Evolutionary conservation across 306 rosid species (phyloP), one percentile per base, ranked within the genome.

Genomic region (Quercus glauca): DNA sequence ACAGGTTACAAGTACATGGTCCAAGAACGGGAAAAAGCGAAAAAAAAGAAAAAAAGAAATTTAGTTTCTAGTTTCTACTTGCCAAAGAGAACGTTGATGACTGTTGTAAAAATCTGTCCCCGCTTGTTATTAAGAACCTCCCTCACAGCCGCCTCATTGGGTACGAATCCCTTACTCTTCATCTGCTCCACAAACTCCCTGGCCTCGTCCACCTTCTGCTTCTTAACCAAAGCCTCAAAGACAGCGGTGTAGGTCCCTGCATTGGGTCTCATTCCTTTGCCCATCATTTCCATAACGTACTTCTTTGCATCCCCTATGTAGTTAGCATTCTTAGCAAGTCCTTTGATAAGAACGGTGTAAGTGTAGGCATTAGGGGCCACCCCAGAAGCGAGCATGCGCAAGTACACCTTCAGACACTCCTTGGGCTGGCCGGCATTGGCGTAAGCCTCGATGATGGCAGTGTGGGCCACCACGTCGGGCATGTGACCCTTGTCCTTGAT

Each of bases 391-490:
- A 92, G 87, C 98, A 92, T 94, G 5, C 94, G 85, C 84, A 88
- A 51, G 77, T 83, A 88, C 37, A 84, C 91, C 80, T 87, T 94
- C 43, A 84, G 91, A 73, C 88, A 90, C 79, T 92, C 96, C 64
- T 90, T 92, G 13, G 89, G 78, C 83, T 82, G 85, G 2, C 82
- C 86, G 0, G 96, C 97, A 25, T 83, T 79, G 53, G 85, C 89
- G 33, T 94, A 94, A 74, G 97, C 96, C 69, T 92, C 94, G 0
- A 91, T 53, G 5, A 94, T 74, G 15, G 96, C 92, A 0, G 94
- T 94, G 80, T 92, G 88, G 14, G 92, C 88, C 81, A 94, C 96
- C 53, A 94, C 89, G 17, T 87, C 93, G 1, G 98, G 98, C 91
- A 92, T 92, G 1, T 83, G 87, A 37, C 97, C 94, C 33, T 87